Evolutionary conservation across 2,329 filamentous ascomycete species (phyloP).

Genomic region (Diaporthe vaccinii): DNA sequence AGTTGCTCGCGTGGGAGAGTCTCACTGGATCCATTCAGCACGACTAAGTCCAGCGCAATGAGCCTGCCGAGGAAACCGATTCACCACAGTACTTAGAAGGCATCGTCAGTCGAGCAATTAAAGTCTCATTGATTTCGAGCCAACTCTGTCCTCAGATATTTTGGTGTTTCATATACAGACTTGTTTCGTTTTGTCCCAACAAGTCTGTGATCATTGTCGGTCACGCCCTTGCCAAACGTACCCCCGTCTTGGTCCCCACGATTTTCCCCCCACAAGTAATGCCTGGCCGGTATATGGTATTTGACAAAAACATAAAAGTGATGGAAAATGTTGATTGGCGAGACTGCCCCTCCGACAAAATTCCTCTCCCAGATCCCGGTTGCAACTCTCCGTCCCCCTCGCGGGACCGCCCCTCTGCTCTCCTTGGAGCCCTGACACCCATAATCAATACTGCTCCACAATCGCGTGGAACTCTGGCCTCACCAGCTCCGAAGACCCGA

Average conservation of each 20-base stretch:
- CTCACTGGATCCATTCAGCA: too few species aligned
- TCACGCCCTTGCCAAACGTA: too few species aligned
- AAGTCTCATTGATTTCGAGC: not conserved
- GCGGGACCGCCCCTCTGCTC: not conserved
- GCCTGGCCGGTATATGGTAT: not conserved
- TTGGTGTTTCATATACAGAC: not conserved
- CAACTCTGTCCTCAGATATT: not conserved
- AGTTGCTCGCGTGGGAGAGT: too few species aligned
- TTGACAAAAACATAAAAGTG: not conserved
- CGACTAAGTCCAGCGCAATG: too few species aligned
- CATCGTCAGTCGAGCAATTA: not conserved
- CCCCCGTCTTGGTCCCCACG: not conserved
- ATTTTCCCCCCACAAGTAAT: not conserved
- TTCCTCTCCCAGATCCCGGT: not conserved
- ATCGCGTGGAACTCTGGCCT: conserved; percentile 21
- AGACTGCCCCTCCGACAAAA: not conserved
- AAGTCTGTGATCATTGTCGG: not conserved
- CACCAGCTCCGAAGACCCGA: conserved; percentile 12
- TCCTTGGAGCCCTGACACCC: not conserved
- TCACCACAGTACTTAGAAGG: not conserved
- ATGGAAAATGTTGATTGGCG: not conserved
- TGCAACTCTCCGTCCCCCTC: not conserved
- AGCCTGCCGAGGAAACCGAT: too few species aligned
- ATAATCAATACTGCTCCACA: conserved; percentile 3
- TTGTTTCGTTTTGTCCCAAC: not conserved